Evolutionary conservation across 1,284 basidiomycete genomes (phyloP).

Genomic region (Trichosporon asahii): DNA sequence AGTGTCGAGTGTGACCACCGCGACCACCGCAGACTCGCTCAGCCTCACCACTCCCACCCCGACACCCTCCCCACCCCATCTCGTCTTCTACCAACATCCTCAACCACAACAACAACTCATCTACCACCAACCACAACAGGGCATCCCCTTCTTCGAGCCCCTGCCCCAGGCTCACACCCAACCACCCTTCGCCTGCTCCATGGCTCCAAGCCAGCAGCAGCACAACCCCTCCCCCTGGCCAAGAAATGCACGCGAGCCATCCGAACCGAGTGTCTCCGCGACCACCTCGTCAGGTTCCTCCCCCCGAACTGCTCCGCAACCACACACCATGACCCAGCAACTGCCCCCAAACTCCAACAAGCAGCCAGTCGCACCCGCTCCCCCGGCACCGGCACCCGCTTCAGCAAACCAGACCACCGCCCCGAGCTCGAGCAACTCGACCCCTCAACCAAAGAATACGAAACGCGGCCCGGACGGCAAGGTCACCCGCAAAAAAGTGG

Average conservation of each 20-base stretch:
- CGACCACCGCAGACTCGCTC: slow-evolving; percentile 1
- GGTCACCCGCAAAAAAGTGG: slow-evolving; percentile 61
- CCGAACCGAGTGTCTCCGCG: slow-evolving; percentile 15
- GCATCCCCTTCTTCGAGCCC: neutral
- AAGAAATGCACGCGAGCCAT: slow-evolving; percentile 15
- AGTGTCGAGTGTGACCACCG: neutral
- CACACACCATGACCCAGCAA: neutral
- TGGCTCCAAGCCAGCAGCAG: slow-evolving; percentile 11
- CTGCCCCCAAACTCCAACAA: neutral
- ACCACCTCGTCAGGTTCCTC: slow-evolving; percentile 14
- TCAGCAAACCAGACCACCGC: neutral
- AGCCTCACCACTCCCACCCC: slow-evolving; percentile 1
- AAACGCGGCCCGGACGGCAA: slow-evolving; percentile 27
- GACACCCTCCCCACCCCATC: neutral
- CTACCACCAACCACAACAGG: neutral
- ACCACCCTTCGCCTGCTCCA: neutral
- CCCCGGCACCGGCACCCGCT: neutral
- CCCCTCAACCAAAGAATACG: neutral
- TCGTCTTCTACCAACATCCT: slow-evolving; percentile 1
- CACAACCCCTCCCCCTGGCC: slow-evolving; percentile 13
- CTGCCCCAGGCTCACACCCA: neutral
- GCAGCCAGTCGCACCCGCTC: neutral
- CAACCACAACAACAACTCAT: neutral
- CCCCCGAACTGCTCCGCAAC: slow-evolving; percentile 1
- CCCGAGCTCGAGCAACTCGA: neutral